phyloP scores from a whole-genome alignment of 1,139 yeast species.

The Scheffersomyces titani region DNA sequence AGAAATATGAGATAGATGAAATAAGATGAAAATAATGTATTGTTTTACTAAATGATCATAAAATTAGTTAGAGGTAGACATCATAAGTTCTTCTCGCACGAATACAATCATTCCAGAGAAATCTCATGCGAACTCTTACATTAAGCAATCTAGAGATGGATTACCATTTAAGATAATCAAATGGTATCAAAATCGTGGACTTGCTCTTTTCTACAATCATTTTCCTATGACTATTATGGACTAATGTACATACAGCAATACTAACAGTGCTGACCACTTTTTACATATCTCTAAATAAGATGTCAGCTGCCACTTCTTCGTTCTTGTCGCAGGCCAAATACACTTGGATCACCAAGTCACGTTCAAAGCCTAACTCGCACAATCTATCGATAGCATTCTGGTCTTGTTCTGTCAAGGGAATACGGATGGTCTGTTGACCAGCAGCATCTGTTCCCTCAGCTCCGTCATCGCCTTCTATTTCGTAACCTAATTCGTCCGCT shows the following conservation, averaged over 20 bases:
- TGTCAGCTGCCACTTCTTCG: conserved; percentile 95
- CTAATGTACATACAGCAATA: conserved; percentile 1
- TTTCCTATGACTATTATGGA: neutral
- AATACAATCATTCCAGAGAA: neutral
- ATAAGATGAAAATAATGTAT: no score
- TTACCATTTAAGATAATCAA: no score
- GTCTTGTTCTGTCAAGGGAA: conserved; percentile 79
- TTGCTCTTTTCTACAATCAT: neutral
- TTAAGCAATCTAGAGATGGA: no score
- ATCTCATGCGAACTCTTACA: no score
- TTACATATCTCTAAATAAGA: conserved; percentile 63
- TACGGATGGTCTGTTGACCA: conserved; percentile 47
- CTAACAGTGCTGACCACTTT: neutral
- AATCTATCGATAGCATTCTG: conserved; percentile 84
- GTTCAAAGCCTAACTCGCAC: conserved; percentile 90
- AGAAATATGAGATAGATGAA: neutral
- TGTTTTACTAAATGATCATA: no score
- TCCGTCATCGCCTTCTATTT: conserved; percentile 32
- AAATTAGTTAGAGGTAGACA: no score
- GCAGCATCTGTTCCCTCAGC: conserved; percentile 34
- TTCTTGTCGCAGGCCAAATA: conserved; percentile 98
- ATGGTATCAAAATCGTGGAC: no score
- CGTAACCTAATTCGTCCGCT: conserved; percentile 50
- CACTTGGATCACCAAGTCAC: conserved; percentile 85
- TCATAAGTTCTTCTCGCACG: neutral